Evolutionary conservation across 1,284 basidiomycete species (phyloP), one percentile per base, ranked within the genome.

Genomic region (Trametes polyzona): DNA sequence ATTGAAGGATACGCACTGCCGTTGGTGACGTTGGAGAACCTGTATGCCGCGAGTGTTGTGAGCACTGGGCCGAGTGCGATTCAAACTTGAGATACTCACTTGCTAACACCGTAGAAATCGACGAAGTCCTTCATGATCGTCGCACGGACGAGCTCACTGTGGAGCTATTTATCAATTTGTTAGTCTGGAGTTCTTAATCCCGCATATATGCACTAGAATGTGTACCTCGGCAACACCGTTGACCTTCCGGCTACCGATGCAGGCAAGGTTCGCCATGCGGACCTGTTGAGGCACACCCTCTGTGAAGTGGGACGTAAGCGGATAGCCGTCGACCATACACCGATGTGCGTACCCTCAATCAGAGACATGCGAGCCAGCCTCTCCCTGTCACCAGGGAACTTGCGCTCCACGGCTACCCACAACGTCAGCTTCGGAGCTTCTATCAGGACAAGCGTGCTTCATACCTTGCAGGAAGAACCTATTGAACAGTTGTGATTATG

Each of bases 101-200:
- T 92, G 83, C 84, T 84, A 50, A 82, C 69, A 12, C 92, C 92
- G 66, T 84, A 90, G 71, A 88, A 90, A 29, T 95, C 92, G 44
- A 94, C 92, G 67, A 96, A 96, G 76, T 96, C 95, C 67, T 91
- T 93, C 74, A 95, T 79, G 70, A 96, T 93, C 16, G 92, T 95
- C 21, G 83, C 86, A 68, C 73, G 78, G 43, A 92, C 85, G 48
- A 92, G 79, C 47, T 90, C 86, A 64, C 84, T 87, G 74, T 91
- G 90, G 47, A 92, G 73, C 84, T 88, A 63, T 1, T 11, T 7
- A 9, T 29, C 16, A 39, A 9, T 12, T 19, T 26, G 11, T 30
- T 47, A 29, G 48, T 12, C 32, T 54, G 24, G 49, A n/a, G 14
- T 40, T 21, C 30, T 6, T 19, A 14, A 35, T 35, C 17, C 41